phyloP scores from a whole-genome alignment of 1,284 basidiomycete species.

The Neonothopanus nambi region DNA sequence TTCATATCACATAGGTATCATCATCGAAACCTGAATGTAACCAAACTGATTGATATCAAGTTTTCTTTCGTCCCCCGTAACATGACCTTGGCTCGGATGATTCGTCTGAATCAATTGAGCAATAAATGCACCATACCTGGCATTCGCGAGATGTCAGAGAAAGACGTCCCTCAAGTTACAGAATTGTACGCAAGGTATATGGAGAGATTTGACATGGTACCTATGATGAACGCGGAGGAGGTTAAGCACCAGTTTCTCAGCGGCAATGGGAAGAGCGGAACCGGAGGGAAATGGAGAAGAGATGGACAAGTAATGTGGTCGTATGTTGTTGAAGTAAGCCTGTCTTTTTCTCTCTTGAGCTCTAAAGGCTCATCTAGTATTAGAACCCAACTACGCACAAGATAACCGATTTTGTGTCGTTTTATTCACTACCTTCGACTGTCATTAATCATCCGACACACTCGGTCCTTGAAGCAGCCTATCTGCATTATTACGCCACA shows the following conservation, averaged over 20 bases:
- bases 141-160: conserved; percentile 86
- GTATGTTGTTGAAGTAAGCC: conserved; percentile 89
- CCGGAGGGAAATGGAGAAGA: conserved; percentile 49
- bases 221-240: conserved; percentile 80
- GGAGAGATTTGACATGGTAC: conserved; percentile 84
- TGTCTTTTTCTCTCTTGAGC: background rate
- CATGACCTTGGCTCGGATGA: conserved; percentile 86
- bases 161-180: conserved; percentile 75
- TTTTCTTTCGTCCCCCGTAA: conserved; percentile 88
- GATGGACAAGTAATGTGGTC: conserved; percentile 91
- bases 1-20: conserved; percentile 63
- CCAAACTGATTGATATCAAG: conserved; percentile 89
- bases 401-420: conserved; percentile 96
- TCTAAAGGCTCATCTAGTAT: conserved; percentile 4
- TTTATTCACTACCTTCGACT: conserved; percentile 95
- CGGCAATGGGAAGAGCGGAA: conserved; percentile 63
- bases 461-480: conserved; percentile 80
- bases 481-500: conserved; percentile 91
- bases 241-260: conserved; percentile 87
- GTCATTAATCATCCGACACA: conserved; percentile 71
- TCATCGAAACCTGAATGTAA: conserved; percentile 91
- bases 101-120: conserved; percentile 71
- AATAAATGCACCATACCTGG: conserved; percentile 54
- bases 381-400: conserved; percentile 80
- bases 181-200: conserved; percentile 83